Evolutionary conservation across 108 stramenopile species (phyloP).

Genomic region (Discostella pseudostelligera): DNA sequence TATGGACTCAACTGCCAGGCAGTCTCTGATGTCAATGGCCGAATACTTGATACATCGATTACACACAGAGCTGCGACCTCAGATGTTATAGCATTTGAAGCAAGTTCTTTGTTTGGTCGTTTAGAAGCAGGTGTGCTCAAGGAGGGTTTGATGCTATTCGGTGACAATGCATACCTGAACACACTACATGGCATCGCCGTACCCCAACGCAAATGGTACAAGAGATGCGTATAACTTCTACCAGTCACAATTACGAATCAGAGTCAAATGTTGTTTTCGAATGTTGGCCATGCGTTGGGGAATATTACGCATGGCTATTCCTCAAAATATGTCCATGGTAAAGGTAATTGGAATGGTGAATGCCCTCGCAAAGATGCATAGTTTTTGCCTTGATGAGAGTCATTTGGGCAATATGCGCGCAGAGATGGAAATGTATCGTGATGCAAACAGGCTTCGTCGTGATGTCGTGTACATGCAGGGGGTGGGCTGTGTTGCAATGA

Average conservation of each 20-base stretch:
- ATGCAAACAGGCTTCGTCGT: too few species aligned
- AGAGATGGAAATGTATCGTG: too few species aligned
- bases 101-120: background rate
- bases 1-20: conserved; percentile 38
- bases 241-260: conserved; percentile 24
- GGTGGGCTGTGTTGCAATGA: background rate
- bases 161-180: conserved; percentile 41
- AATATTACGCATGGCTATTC: conserved; percentile 21
- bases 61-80: conserved; percentile 9
- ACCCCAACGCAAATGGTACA: conserved; percentile 5
- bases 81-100: conserved; percentile 26
- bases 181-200: conserved; percentile 42
- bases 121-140: conserved; percentile 19
- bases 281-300: conserved; percentile 23
- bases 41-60: conserved; percentile 30
- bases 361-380: conserved; percentile 4
- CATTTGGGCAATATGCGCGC: too few species aligned
- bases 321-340: conserved; percentile 2
- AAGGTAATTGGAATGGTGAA: conserved; percentile 7
- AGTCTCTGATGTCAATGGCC: conserved; percentile 13
- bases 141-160: conserved; percentile 18
- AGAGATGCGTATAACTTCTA: conserved; percentile 12
- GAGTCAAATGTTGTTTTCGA: conserved; percentile 35
- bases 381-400: conserved; percentile 15
- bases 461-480: background rate